Conservation (phyloP, 495 filamentous ascomycete genomes). For the Penicillium waksmanii region DNA sequence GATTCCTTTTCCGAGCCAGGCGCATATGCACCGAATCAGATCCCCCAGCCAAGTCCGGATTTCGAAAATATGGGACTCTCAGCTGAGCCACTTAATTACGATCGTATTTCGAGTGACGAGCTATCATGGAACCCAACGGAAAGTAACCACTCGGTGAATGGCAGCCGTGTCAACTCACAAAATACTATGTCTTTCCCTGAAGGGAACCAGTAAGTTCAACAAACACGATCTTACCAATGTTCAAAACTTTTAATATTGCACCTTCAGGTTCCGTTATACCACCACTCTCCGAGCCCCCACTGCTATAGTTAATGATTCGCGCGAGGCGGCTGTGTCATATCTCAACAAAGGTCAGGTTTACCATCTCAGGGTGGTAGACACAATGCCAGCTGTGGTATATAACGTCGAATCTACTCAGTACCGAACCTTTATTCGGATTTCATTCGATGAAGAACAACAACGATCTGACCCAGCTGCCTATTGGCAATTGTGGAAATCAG, state of each 20-base stretch:
- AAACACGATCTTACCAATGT: too few relatives aligned
- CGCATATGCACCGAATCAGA: too few relatives aligned
- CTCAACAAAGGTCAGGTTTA: slow-evolving; percentile 98
- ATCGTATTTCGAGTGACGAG: neutral
- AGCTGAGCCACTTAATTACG: neutral
- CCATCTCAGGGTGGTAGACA: slow-evolving; percentile 75
- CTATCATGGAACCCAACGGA: neutral
- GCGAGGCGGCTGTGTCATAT: slow-evolving; percentile 82
- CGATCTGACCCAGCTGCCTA: slow-evolving; percentile 77
- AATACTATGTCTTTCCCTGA: neutral
- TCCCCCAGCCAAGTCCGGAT: neutral
- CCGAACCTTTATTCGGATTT: slow-evolving; percentile 85
- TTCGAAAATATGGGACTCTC: neutral
- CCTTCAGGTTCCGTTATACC: slow-evolving; percentile 5
- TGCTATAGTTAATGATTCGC: neutral
- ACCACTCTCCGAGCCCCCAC: slow-evolving; percentile 9
- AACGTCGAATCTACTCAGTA: slow-evolving; percentile 59
- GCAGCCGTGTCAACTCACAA: neutral
- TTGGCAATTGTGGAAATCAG: slow-evolving; percentile 98
- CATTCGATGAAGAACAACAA: slow-evolving; percentile 93
- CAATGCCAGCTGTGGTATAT: slow-evolving; percentile 47
- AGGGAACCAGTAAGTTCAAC: neutral
- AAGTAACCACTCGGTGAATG: neutral
- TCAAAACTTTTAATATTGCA: neutral
- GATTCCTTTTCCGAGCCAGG: neutral